Conservation (phyloP, 2,329 filamentous ascomycete species). For the Sphaerulina musiva region DNA sequence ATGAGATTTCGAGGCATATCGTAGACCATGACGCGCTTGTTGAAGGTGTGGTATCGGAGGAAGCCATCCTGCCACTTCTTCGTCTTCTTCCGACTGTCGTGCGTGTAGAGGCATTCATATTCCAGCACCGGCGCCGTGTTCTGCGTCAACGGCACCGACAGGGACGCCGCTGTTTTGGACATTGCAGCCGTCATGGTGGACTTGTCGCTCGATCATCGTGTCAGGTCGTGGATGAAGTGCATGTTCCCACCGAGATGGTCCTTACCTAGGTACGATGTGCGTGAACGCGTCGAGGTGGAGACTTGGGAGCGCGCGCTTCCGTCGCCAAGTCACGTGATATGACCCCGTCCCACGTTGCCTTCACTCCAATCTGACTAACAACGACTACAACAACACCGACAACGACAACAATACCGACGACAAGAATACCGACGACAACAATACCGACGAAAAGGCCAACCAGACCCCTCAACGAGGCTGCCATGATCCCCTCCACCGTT, state of each 20-base stretch:
- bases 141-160: conserved; percentile 46
- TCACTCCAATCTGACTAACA: too few relatives aligned
- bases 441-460: too few relatives aligned
- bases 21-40: conserved; percentile 84
- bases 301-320: too few relatives aligned
- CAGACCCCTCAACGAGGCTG: too few relatives aligned
- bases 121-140: conserved; percentile 71
- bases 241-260: not conserved
- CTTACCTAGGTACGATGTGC: too few relatives aligned
- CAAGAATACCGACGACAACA: too few relatives aligned
- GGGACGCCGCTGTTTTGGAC: conserved; percentile 32
- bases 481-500: too few relatives aligned
- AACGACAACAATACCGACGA: too few relatives aligned
- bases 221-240: not conserved
- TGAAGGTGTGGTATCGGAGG: conserved; percentile 83
- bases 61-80: conserved; percentile 93
- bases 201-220: not conserved
- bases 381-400: too few relatives aligned
- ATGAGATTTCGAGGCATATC: conserved; percentile 74
- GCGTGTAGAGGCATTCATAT: conserved; percentile 78
- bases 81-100: conserved; percentile 76
- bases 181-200: conserved; percentile 31
- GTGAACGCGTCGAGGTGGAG: too few relatives aligned
- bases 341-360: too few relatives aligned
- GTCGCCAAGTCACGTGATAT: too few relatives aligned